These are phyloP conservation scores for Colletotrichum sp. DNA, from an alignment of 2,329 filamentous ascomycete genomes.

Conservation along the genomic window DNA sequence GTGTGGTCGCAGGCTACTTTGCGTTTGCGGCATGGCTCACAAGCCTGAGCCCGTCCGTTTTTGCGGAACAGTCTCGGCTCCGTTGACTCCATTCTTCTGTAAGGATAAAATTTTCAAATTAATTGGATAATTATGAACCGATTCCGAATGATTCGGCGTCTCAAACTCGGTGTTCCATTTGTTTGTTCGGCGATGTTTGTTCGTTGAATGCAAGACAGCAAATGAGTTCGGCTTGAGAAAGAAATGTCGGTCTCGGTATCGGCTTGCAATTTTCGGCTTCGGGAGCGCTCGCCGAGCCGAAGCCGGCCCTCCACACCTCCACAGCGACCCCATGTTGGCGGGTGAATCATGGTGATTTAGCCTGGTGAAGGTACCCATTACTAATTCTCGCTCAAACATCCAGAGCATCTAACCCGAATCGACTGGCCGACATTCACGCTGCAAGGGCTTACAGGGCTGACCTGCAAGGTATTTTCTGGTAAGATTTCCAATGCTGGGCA, in stretches of 20 bases:
- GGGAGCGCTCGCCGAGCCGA: not conserved
- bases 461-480: not conserved
- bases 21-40: constrained; percentile 43
- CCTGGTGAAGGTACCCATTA: not conserved
- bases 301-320: not conserved
- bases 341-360: not conserved
- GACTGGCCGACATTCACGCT: not conserved
- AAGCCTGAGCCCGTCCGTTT: constrained; percentile 23
- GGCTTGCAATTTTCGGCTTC: not conserved
- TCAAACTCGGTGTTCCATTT: not conserved
- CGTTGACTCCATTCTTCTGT: not conserved
- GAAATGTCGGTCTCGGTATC: not conserved
- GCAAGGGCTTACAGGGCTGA: not conserved
- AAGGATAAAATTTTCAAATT: not conserved
- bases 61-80: constrained; percentile 10
- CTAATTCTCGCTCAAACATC: not conserved
- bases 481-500: not conserved
- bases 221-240: not conserved
- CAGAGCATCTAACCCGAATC: not conserved
- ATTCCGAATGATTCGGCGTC: not conserved
- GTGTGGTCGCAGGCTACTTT: constrained; percentile 49
- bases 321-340: not conserved
- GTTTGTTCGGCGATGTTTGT: not conserved
- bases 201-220: not conserved
- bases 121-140: not conserved